Evolutionary conservation across 176 grass and related monocot species (phyloP), one percentile per base, ranked within the genome.

Genomic region (Aegilops tauschii): DNA sequence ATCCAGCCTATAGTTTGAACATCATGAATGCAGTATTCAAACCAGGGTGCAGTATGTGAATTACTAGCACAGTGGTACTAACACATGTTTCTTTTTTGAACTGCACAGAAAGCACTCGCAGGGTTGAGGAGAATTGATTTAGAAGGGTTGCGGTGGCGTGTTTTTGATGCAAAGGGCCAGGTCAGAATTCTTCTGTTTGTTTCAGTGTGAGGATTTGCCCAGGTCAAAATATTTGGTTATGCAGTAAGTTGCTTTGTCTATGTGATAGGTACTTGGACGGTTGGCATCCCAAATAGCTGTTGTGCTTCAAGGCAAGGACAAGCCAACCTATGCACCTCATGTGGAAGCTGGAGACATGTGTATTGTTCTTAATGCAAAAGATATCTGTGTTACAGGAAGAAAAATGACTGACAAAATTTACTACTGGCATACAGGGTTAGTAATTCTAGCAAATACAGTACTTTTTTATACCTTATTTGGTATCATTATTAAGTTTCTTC

Each of bases 91-190:
- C 6, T 58, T 69, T 88, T 32, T 42, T 76, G 45, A 66, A 85
- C 17, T 88, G 4, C 25, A 37, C 80, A 99, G 94, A 99, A 99
- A 99, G 97, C 94, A 80, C 80, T 99, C 28, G 97, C 97, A 75
- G 97, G 97, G 25, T 78, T 99, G 80, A 96, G 89, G 86, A 92
- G 94, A 88, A 99, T 99, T 64, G 90, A 93, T 63, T 88, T 99
- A 65, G 97, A 99, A 17, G 97, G 97, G 49, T 37, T 99, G 36
- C 87, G 92, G 17, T 99, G 97, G 97, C 93, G 97, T 18, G 89
- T 99, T 85, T 99, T 99, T 91, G 97, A 99, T 32, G 94, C 97
- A 64, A 99, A 96, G 87, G 92, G 94, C 18, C 97, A 99, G 88
- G 97, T 94, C 77, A 45, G 63, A 7, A 65, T 82, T 70, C 25